Percentiles rank a stretch among this genome's conserved stretches.
Evolutionary conservation across 1,284 basidiomycete species (phyloP).

Genomic region (Nidula niveotomentosa): DNA sequence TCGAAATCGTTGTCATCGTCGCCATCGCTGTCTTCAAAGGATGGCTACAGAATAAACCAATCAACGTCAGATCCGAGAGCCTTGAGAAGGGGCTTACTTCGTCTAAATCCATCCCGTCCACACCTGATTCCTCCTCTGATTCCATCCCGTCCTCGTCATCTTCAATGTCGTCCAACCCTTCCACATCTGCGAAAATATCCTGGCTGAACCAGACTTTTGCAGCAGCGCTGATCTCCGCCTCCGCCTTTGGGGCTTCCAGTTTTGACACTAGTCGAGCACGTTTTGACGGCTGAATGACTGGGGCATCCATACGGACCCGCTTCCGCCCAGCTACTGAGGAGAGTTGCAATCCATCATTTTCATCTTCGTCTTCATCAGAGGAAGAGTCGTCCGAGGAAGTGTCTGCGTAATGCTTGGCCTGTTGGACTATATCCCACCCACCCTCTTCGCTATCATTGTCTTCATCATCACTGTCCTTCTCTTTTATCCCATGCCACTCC

Average conservation of each 20-base stretch:
- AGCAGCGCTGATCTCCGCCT: conserved; percentile 41
- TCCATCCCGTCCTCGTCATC: conserved; percentile 39
- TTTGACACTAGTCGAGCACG: conserved; percentile 41
- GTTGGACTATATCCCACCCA: conserved; percentile 76
- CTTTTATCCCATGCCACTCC: conserved; percentile 78
- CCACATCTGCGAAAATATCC: conserved; percentile 84
- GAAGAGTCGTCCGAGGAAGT: conserved; percentile 63
- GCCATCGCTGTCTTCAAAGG: no score
- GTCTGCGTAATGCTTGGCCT: conserved; percentile 56
- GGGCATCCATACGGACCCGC: conserved; percentile 32
- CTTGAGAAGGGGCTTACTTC: conserved; percentile 10
- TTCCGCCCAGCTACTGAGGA: conserved; percentile 28
- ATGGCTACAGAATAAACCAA: neutral
- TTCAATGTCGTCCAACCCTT: conserved; percentile 44
- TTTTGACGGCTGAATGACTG: conserved; percentile 32
- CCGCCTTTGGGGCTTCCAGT: conserved; percentile 32
- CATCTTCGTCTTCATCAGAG: conserved; percentile 49
- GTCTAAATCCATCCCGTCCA: conserved; percentile 9
- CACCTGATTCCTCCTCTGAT: conserved; percentile 13
- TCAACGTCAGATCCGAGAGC: no score
- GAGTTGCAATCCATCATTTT: conserved; percentile 27
- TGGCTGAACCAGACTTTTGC: conserved; percentile 94
- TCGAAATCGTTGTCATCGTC: conserved; percentile 65
- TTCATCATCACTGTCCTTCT: conserved; percentile 44
- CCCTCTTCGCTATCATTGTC: conserved; percentile 49